Base-by-base conservation (phyloP, 768 basidiomycete species). In the Trametes meyenii region DNA sequence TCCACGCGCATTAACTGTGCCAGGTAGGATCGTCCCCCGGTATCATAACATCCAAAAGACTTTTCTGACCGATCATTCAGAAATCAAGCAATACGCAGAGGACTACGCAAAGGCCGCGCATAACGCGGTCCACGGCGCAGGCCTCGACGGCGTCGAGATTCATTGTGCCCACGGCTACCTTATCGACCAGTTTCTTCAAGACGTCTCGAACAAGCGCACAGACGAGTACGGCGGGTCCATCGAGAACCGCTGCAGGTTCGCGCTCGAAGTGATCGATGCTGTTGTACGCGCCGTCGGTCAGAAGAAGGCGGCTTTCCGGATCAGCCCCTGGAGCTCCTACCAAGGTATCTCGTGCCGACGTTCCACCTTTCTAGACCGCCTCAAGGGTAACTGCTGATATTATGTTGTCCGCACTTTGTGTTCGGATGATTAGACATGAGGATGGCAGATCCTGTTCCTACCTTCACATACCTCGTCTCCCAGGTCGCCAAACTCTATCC, bases 391-490 rank as follows among this genome's bases (percentile, higher is more conserved):
- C 8, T 33, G 8, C 8, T 33, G 38, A 36, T 16, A 17, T 33
- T 2, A 36, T 16, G n/a, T 33, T 2, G 3, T 35, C 33, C n/a
- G 26, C 49, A n/a, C 0, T 16, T 33, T 23, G 5, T 44, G 29
- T 33, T 33, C 29, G 8, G n/a, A 33, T 33, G 29, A 33, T 3
- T 8, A 77, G 70, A 70, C 45, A 84, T 87, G 82, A 69, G 74
- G 7, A 82, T 83, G 81, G 57, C 66, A 4, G 77, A 87, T 58
- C 85, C 85, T 0, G 71, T 78, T 2, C 82, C 84, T 0, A 82
- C 82, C 12, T 88, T 83, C 73, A 64, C 75, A 0, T 76, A 85
- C 69, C 44, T 63, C 21, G 57, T 63, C 14, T 19, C 33, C 21
- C 56, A 43, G 33, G 50, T 63, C 8, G 39, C 39, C 12, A 51